Conservation (phyloP, 192 early-diverging fungal species). For the Podochytrium sp. region DNA sequence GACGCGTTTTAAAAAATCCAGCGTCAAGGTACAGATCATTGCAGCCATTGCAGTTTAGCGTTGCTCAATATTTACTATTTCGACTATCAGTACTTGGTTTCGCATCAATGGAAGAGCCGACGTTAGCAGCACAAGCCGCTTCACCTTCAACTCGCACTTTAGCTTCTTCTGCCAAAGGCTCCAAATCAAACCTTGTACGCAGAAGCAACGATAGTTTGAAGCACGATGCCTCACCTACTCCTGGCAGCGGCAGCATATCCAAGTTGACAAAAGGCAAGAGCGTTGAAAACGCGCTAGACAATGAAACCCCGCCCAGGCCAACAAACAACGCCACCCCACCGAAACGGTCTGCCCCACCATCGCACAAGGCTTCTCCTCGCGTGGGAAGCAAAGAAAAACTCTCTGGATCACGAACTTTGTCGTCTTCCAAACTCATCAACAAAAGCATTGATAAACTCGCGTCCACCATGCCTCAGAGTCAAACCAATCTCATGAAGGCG, state of each 20-base stretch:
- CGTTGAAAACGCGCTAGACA: not conserved
- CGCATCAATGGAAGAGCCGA: conserved; percentile 1
- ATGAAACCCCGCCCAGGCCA: too few species aligned
- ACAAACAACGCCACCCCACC: not conserved
- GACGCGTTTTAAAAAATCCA: too few species aligned
- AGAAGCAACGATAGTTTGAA: not conserved
- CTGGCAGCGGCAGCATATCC: not conserved
- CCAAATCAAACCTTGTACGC: not conserved
- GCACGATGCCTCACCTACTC: not conserved
- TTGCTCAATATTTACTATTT: too few species aligned
- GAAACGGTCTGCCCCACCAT: not conserved
- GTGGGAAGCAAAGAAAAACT: not conserved
- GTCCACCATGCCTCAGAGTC: conserved; percentile 5
- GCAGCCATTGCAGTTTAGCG: too few species aligned
- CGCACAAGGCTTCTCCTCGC: not conserved
- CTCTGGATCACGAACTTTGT: not conserved
- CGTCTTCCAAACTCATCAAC: not conserved
- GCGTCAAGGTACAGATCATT: too few species aligned
- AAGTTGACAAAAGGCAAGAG: not conserved
- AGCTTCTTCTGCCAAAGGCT: conserved; percentile 4
- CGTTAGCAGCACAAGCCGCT: conserved; percentile 7
- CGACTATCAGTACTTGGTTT: too few species aligned
- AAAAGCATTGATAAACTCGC: conserved; percentile 2
- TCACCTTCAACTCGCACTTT: not conserved
- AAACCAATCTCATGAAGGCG: conserved; percentile 1